These are phyloP conservation scores for Xylona heveae DNA, from an alignment of 495 filamentous ascomycete species.

Conservation along the genomic window DNA sequence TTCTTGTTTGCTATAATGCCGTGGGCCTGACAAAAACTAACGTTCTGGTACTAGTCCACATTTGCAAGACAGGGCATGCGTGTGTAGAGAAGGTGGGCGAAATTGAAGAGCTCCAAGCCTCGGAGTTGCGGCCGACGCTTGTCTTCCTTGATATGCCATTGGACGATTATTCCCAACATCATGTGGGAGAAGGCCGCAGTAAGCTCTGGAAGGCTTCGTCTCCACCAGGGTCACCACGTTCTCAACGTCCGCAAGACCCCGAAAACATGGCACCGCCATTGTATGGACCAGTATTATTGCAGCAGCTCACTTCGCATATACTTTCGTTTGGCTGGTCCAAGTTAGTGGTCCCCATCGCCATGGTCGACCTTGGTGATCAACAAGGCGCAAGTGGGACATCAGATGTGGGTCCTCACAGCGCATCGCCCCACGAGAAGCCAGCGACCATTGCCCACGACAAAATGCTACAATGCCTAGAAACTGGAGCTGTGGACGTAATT, in stretches of 20 bases:
- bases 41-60: conserved; percentile 32
- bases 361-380: conserved; percentile 19
- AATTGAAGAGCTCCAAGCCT: conserved; percentile 38
- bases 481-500: conserved; percentile 70
- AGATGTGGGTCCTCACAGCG: background rate
- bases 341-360: conserved; percentile 49
- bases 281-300: conserved; percentile 39
- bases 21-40: background rate
- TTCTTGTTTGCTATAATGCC: background rate
- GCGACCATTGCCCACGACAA: conserved; percentile 1
- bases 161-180: conserved; percentile 18
- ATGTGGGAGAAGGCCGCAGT: conserved; percentile 14
- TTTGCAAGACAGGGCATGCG: conserved; percentile 46
- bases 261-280: background rate
- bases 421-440: conserved; percentile 1
- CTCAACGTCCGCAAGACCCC: background rate
- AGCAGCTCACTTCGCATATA: conserved; percentile 46
- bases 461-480: conserved; percentile 51
- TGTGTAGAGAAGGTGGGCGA: conserved; percentile 49
- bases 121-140: conserved; percentile 46
- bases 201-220: conserved; percentile 1
- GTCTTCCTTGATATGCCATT: conserved; percentile 53
- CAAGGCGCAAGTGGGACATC: background rate
- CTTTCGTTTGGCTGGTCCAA: conserved; percentile 49
- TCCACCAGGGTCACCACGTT: conserved; percentile 18